These are phyloP conservation scores for Stygiomarasmius scandens DNA, from an alignment of 1,284 basidiomycete species.

Conservation along the genomic window DNA sequence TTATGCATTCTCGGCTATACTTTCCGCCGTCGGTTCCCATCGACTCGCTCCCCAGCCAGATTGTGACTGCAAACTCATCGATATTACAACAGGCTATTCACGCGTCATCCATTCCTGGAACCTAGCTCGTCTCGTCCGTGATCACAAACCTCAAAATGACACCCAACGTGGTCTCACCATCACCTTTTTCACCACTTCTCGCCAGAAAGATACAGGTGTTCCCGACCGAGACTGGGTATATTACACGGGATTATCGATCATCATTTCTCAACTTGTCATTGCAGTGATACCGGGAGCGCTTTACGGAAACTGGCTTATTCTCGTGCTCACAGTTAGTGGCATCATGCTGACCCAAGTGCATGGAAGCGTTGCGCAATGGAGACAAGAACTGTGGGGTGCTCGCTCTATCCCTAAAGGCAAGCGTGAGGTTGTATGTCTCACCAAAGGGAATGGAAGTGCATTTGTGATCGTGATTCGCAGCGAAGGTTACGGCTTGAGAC, in stretches of 20 bases:
- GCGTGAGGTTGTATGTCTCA: constrained; percentile 29
- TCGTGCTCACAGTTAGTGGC: constrained; percentile 26
- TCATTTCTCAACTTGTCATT: constrained; percentile 30
- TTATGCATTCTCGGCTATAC: constrained; percentile 32
- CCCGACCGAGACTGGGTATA: constrained; percentile 32
- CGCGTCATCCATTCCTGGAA: constrained; percentile 34
- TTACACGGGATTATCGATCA: constrained; percentile 25
- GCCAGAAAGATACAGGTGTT: constrained; percentile 18
- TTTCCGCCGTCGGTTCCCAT: constrained; percentile 30
- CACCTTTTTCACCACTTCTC: constrained; percentile 14
- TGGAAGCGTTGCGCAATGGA: constrained; percentile 33
- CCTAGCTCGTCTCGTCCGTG: constrained; percentile 32
- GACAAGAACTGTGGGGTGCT: constrained; percentile 29
- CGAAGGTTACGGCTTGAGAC: constrained; percentile 25
- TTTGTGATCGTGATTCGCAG: constrained; percentile 33
- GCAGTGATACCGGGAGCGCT: constrained; percentile 28
- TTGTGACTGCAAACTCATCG: constrained; percentile 26
- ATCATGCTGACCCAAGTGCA: constrained; percentile 26
- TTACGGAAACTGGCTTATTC: constrained; percentile 22
- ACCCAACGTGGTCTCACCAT: neutral
- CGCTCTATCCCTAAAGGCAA: constrained; percentile 17
- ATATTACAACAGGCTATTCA: constrained; percentile 27
- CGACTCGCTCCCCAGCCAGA: constrained; percentile 33
- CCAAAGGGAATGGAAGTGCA: constrained; percentile 32
- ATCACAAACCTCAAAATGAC: constrained; percentile 20